Percentiles rank a stretch among this genome's conserved stretches.
Evolutionary conservation across 768 basidiomycete species (phyloP).

Genomic region (Tricholoma matsutake): DNA sequence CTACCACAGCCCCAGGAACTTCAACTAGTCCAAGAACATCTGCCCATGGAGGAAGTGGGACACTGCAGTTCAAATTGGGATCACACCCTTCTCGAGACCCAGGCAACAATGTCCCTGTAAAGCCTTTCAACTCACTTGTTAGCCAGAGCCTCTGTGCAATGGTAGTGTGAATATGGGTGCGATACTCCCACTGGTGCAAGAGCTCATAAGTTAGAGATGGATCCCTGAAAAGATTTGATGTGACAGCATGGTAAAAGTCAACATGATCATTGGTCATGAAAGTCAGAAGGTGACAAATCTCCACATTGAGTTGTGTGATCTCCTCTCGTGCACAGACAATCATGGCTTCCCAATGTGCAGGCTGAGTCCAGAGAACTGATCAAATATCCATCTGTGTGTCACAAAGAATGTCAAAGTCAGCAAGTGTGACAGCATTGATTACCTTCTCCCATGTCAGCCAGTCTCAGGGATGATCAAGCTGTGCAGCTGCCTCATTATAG

Average conservation of each 20-base stretch:
- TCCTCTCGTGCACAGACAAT: not conserved
- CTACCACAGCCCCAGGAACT: not conserved
- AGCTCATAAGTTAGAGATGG: not conserved
- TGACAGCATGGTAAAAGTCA: not conserved
- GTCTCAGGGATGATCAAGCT: not conserved
- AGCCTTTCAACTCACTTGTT: not conserved
- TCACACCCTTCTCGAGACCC: not conserved
- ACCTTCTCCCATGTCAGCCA: not conserved
- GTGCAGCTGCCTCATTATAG: constrained; percentile 29
- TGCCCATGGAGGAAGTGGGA: not conserved
- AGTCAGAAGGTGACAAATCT: not conserved
- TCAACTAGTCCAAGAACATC: not conserved
- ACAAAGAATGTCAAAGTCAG: constrained; percentile 1
- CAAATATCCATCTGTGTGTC: not conserved
- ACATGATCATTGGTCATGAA: not conserved
- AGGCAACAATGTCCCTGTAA: not conserved
- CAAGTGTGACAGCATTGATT: not conserved
- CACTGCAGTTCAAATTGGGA: not conserved
- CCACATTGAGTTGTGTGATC: not conserved
- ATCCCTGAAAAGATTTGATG: not conserved
- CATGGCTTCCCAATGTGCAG: not conserved
- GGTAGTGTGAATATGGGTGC: not conserved
- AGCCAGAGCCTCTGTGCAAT: not conserved
- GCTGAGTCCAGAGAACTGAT: not conserved
- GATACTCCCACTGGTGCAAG: not conserved